Percentiles rank a stretch among this genome's conserved stretches.
Conservation (phyloP, 2,329 filamentous ascomycete species). For the Penicillium sp. region DNA sequence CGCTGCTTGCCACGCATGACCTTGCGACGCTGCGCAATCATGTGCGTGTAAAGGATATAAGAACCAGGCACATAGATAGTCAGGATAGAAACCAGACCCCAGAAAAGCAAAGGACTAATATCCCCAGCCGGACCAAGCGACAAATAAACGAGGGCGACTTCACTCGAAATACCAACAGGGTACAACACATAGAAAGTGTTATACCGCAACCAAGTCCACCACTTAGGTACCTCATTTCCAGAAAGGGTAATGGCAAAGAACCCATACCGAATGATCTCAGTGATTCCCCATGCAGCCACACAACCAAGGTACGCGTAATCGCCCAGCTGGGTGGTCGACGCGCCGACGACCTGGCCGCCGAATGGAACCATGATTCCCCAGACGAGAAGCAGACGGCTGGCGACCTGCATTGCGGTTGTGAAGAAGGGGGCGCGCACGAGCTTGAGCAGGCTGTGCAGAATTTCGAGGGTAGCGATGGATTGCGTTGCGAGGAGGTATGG, state of each 20-base stretch:
- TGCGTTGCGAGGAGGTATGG: constrained; percentile 64
- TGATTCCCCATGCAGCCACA: constrained; percentile 80
- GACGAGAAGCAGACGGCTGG: constrained; percentile 81
- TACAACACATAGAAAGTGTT: constrained; percentile 94
- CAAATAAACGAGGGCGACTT: constrained; percentile 75
- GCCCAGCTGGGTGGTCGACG: constrained; percentile 27
- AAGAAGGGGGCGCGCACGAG: constrained; percentile 80
- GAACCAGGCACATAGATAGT: constrained; percentile 77
- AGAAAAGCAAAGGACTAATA: constrained; percentile 54
- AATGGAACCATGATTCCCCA: constrained; percentile 80
- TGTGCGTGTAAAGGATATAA: constrained; percentile 87
- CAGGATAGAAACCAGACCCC: constrained; percentile 64
- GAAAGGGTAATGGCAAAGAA: constrained; percentile 74
- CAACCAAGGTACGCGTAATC: constrained; percentile 47
- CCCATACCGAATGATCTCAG: constrained; percentile 89
- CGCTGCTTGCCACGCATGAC: constrained; percentile 65
- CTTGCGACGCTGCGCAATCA: constrained; percentile 87
- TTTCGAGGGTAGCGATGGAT: constrained; percentile 77
- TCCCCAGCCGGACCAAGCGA: constrained; percentile 62
- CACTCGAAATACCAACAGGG: constrained; percentile 84
- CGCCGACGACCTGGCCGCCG: constrained; percentile 35
- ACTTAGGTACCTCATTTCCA: constrained; percentile 58
- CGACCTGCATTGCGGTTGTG: constrained; percentile 88
- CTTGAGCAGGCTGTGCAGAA: constrained; percentile 75
- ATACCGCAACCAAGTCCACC: constrained; percentile 70